phyloP scores from a whole-genome alignment of 306 rosid species.

The Abrus pulchellus region DNA sequence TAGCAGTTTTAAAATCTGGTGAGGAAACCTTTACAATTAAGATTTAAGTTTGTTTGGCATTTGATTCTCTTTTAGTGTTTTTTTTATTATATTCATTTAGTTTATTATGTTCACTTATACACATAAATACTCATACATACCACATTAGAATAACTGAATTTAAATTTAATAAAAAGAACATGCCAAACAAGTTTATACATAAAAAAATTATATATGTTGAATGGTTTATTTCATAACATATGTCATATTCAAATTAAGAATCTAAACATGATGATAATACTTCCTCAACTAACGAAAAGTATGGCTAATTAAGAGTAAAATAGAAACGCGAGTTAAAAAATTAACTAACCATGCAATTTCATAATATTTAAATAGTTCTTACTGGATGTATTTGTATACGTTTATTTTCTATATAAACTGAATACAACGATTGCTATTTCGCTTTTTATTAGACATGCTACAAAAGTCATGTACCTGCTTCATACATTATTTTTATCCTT shows the following conservation, averaged over 20 bases:
- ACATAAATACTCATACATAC: no score
- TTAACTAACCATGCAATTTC: not conserved
- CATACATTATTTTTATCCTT: slow-evolving; percentile 25
- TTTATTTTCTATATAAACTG: slow-evolving; percentile 22
- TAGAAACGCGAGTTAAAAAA: not conserved
- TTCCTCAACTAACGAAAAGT: not conserved
- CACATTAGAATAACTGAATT: no score
- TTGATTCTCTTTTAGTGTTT: no score
- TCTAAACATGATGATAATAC: not conserved
- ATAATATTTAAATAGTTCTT: not conserved
- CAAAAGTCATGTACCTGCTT: slow-evolving; percentile 44
- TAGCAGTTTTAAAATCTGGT: no score
- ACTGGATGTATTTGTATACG: not conserved
- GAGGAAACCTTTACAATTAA: no score
- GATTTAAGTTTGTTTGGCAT: no score
- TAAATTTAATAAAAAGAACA: no score
- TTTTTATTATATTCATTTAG: no score
- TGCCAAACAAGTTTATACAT: no score
- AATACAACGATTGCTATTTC: slow-evolving; percentile 7
- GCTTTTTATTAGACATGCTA: slow-evolving; percentile 30
- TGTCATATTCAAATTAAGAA: not conserved
- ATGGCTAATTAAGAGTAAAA: not conserved
- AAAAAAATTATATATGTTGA: not conserved
- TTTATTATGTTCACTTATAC: no score
- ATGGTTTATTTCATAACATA: not conserved